phyloP scores from a whole-genome alignment of 2,329 filamentous ascomycete genomes.

The Daldinia sp. region DNA sequence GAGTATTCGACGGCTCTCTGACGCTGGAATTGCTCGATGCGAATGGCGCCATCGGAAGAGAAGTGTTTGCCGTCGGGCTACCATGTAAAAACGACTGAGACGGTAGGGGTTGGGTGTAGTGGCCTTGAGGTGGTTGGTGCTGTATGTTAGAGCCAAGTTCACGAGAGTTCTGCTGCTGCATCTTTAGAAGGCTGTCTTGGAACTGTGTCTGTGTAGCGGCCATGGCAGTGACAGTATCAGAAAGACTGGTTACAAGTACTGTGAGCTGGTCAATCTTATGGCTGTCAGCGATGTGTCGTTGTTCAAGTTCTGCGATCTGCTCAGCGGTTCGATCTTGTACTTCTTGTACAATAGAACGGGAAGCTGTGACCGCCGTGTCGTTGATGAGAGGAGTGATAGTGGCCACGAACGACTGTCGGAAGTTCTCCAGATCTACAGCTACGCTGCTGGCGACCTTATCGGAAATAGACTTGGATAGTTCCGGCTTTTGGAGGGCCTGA shows the following conservation, averaged over 20 bases:
- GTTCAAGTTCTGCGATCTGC: conserved; percentile 63
- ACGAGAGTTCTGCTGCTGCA: conserved; percentile 63
- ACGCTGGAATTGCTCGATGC: conserved; percentile 57
- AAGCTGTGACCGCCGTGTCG: conserved; percentile 72
- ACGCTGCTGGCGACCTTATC: conserved; percentile 78
- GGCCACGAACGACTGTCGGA: conserved; percentile 70
- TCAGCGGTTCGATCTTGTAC: conserved; percentile 72
- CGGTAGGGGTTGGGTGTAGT: conserved; percentile 30
- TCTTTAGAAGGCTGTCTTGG: conserved; percentile 72
- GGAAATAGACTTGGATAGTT: conserved; percentile 77
- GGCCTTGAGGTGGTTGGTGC: conserved; percentile 32
- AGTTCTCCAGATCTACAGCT: conserved; percentile 75
- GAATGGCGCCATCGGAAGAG: conserved; percentile 55
- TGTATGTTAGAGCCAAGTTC: conserved; percentile 53
- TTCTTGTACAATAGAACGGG: conserved; percentile 75
- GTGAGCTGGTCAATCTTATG: conserved; percentile 81
- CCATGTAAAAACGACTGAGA: conserved; percentile 43
- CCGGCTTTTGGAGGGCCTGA: conserved; percentile 77
- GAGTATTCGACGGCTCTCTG: conserved; percentile 61
- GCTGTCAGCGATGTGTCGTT: conserved; percentile 64
- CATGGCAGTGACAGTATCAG: conserved; percentile 77
- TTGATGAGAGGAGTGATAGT: conserved; percentile 76
- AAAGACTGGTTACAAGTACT: conserved; percentile 73
- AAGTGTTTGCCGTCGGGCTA: conserved; percentile 50
- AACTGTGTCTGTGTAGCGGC: conserved; percentile 75